A percentile compares a stretch with the other conserved stretches of the same genome.
Evolutionary conservation across 2,329 filamentous ascomycete genomes (phyloP).

Genomic region (Colletotrichum phormii): DNA sequence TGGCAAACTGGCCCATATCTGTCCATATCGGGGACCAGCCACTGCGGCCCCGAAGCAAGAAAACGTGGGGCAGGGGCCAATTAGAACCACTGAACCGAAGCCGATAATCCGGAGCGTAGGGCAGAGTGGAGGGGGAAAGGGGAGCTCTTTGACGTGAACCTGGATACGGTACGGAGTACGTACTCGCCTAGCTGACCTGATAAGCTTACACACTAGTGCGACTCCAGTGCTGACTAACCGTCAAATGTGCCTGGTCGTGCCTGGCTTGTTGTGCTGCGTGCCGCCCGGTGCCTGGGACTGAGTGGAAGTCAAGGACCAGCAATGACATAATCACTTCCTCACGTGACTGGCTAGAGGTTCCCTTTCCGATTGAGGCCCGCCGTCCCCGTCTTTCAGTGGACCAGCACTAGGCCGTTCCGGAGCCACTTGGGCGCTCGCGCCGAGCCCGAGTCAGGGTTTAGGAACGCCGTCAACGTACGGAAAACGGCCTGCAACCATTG

Average conservation of each 20-base stretch:
- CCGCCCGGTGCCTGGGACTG: background rate
- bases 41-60: slow-evolving; percentile 23
- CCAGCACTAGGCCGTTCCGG: slow-evolving; percentile 33
- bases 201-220: background rate
- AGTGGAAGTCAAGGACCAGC: background rate
- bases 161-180: background rate
- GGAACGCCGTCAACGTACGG: slow-evolving; percentile 22
- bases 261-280: background rate
- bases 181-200: background rate
- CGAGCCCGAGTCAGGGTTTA: slow-evolving; percentile 33
- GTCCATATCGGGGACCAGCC: slow-evolving; percentile 21
- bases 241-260: background rate
- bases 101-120: slow-evolving; percentile 30
- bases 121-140: slow-evolving; percentile 9
- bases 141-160: slow-evolving; percentile 4
- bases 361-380: slow-evolving; percentile 23
- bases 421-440: slow-evolving; percentile 18
- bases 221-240: background rate
- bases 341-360: background rate
- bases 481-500: slow-evolving; percentile 17
- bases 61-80: slow-evolving; percentile 36
- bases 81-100: slow-evolving; percentile 4
- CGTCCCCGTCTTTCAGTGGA: slow-evolving; percentile 25
- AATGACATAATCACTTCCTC: background rate
- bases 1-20: background rate